Conservation (phyloP, 140 eudicot genomes). For the Senecio squalidus region DNA sequence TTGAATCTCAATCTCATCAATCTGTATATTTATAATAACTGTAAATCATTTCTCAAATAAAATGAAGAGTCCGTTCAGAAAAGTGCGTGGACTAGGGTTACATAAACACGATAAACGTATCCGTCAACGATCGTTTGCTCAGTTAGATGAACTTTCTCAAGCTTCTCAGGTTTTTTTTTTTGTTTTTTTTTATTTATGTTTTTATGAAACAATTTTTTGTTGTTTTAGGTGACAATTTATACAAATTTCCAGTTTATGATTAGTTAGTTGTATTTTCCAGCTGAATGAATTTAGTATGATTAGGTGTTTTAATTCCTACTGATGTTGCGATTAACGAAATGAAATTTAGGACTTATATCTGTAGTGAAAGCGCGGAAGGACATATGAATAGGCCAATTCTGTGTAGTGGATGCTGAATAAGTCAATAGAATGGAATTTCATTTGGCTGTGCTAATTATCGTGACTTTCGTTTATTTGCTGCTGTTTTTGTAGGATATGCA, state of each 20-base stretch:
- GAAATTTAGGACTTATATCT: no score
- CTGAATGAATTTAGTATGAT: not conserved
- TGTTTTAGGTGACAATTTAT: not conserved
- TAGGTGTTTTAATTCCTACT: not conserved
- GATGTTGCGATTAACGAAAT: no score
- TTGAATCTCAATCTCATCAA: not conserved
- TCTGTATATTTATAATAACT: no score
- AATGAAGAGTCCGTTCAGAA: conserved; percentile 57
- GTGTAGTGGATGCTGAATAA: no score
- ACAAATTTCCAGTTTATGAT: no score
- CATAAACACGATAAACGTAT: conserved; percentile 27
- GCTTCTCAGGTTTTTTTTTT: conserved; percentile 46
- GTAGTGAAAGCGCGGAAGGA: no score
- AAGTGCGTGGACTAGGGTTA: conserved; percentile 45
- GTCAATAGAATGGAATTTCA: not conserved
- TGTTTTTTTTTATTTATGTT: not conserved
- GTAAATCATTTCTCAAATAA: not conserved
- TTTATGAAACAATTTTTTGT: not conserved
- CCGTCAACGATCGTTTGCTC: conserved; percentile 30
- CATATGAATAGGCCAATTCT: no score
- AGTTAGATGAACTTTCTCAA: conserved; percentile 37
- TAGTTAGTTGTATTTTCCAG: not conserved
- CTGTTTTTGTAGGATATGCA: conserved; percentile 56
- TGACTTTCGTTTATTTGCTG: conserved; percentile 3
- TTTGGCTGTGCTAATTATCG: not conserved